phyloP scores from a whole-genome alignment of 2,329 filamentous ascomycete species.

The Neodidymelliopsis sp. region DNA sequence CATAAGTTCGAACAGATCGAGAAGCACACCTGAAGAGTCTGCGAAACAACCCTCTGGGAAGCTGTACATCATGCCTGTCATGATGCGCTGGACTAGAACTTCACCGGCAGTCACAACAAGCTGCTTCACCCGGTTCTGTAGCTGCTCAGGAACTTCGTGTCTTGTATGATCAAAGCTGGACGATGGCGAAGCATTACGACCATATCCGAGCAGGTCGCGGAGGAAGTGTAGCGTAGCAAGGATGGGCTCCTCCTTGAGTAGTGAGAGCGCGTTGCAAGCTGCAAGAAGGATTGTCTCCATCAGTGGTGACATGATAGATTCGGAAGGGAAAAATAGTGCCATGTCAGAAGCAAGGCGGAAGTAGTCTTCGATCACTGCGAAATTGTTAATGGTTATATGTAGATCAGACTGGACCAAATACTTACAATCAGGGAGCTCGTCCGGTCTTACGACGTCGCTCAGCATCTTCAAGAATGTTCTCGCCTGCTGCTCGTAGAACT shows the following conservation, averaged over 20 bases:
- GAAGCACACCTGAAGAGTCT: constrained; percentile 90
- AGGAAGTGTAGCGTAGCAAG: constrained; percentile 92
- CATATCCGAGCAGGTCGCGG: constrained; percentile 89
- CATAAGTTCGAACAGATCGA: constrained; percentile 86
- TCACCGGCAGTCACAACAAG: constrained; percentile 76
- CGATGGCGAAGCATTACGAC: constrained; percentile 71
- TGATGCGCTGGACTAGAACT: constrained; percentile 81
- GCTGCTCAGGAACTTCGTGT: constrained; percentile 69
- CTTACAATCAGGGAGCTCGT: constrained; percentile 75
- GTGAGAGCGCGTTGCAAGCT: constrained; percentile 81
- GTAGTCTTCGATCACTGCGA: constrained; percentile 87
- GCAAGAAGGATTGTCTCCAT: constrained; percentile 86
- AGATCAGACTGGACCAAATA: constrained; percentile 18
- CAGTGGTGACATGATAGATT: constrained; percentile 79
- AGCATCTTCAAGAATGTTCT: constrained; percentile 88
- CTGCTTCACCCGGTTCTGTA: constrained; percentile 75
- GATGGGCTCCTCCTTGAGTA: constrained; percentile 91
- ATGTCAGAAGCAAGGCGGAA: constrained; percentile 93
- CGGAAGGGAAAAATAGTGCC: constrained; percentile 88
- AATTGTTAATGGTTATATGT: constrained; percentile 8
- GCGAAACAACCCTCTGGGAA: constrained; percentile 96
- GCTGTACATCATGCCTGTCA: constrained; percentile 99
- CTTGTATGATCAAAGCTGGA: constrained; percentile 68
- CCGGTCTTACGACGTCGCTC: constrained; percentile 75
- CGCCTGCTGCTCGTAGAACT: constrained; percentile 93